A percentile compares a stretch with the other conserved stretches of the same genome.
phyloP scores from a whole-genome alignment of 352 stramenopile species.

The Pythium grandisporangium region DNA sequence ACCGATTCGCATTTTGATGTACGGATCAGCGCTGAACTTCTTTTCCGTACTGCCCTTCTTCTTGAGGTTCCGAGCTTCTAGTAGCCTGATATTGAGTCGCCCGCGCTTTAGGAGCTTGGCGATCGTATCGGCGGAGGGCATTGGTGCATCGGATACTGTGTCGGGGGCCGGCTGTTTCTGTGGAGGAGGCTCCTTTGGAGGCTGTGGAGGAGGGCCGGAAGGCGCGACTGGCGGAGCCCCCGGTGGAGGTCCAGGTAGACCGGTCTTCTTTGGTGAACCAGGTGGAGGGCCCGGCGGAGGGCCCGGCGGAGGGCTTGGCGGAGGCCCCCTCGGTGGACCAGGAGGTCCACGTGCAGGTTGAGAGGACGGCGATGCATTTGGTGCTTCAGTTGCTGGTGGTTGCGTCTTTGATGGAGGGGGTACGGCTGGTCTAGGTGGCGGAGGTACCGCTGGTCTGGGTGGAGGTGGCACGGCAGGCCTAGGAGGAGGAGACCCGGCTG shows the following conservation, averaged over 20 bases:
- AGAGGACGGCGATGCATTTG: neutral
- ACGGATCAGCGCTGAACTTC: conserved; percentile 69
- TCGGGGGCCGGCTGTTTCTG: conserved; percentile 1
- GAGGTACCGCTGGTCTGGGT: neutral
- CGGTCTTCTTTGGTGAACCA: conserved; percentile 14
- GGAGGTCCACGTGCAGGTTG: conserved; percentile 11
- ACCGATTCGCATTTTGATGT: conserved; percentile 74
- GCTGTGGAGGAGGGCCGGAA: conserved; percentile 31
- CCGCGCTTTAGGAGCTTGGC: conserved; percentile 54
- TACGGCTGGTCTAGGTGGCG: neutral
- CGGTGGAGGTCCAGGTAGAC: conserved; percentile 23
- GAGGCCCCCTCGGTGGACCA: conserved; percentile 14
- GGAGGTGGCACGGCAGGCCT: neutral
- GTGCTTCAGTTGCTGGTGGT: conserved; percentile 5
- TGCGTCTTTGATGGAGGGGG: conserved; percentile 4
- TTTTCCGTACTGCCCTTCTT: conserved; percentile 55
- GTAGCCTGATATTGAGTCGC: conserved; percentile 56
- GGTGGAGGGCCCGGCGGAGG: conserved; percentile 14
- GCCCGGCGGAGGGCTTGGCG: conserved; percentile 20
- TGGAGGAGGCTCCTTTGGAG: conserved; percentile 37
- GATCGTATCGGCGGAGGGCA: conserved; percentile 12
- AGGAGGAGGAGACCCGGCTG: neutral
- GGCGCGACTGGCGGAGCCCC: conserved; percentile 38
- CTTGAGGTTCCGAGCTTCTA: conserved; percentile 53
- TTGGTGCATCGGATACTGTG: neutral